A percentile compares a stretch with the other conserved stretches of the same genome.
phyloP scores from a whole-genome alignment of 495 filamentous ascomycete genomes.

The Penicillium soppii region DNA sequence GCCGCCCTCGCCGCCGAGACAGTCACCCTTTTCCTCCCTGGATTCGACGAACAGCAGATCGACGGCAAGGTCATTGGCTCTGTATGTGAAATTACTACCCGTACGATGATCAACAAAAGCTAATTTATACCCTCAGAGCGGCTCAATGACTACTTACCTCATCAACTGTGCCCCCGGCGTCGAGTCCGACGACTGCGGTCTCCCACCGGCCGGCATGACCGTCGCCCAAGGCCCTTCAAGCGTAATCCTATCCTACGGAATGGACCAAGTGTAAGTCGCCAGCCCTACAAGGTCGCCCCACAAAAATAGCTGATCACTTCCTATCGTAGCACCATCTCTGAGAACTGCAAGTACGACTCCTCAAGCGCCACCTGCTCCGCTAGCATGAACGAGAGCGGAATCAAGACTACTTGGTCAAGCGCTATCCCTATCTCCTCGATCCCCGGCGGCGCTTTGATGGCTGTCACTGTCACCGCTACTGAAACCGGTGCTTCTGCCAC shows the following conservation, averaged over 20 bases:
- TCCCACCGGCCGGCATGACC: constrained; percentile 1
- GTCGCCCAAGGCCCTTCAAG: constrained; percentile 1
- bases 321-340: background rate
- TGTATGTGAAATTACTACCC: background rate
- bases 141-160: constrained; percentile 13
- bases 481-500: background rate
- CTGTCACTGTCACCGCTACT: constrained; percentile 14
- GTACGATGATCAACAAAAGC: background rate
- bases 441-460: constrained; percentile 4
- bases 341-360: constrained; percentile 5
- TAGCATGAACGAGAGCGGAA: background rate
- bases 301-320: background rate
- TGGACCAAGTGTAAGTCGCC: background rate
- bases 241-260: background rate
- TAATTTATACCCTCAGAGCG: constrained; percentile 5
- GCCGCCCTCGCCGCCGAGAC: constrained; percentile 8
- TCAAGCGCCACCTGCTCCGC: background rate
- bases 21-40: constrained; percentile 16
- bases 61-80: constrained; percentile 11
- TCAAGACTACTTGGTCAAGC: background rate
- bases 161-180: constrained; percentile 1
- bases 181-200: constrained; percentile 3
- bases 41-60: constrained; percentile 9
- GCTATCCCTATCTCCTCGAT: background rate
- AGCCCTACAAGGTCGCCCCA: background rate